phyloP scores from a whole-genome alignment of 148 eudicot genomes.

The Persicaria maculosa region DNA sequence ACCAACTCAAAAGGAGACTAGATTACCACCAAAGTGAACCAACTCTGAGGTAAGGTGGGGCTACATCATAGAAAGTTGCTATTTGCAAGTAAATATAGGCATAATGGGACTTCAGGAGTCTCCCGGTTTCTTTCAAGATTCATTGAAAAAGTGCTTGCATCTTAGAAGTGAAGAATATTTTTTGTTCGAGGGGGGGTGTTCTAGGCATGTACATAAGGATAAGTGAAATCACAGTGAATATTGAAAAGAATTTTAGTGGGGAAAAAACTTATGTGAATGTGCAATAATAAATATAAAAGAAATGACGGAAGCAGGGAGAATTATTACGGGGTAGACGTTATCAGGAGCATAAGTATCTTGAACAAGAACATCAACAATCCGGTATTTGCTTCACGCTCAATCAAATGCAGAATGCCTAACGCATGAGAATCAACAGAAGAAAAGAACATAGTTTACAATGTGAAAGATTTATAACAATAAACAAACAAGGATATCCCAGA shows the following conservation, averaged over 20 bases:
- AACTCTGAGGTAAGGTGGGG: not conserved
- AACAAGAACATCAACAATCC: constrained; percentile 64
- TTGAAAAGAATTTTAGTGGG: not conserved
- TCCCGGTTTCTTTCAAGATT: not conserved
- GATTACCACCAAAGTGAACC: not conserved
- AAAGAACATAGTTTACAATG: constrained; percentile 3
- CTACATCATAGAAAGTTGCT: not conserved
- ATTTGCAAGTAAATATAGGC: not conserved
- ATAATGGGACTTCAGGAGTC: not conserved
- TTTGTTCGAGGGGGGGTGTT: not conserved
- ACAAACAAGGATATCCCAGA: not conserved
- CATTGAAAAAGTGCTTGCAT: not conserved
- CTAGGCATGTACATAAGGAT: not conserved
- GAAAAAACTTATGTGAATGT: not conserved
- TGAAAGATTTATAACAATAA: not conserved
- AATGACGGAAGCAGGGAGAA: constrained; percentile 5
- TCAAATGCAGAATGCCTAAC: constrained; percentile 71
- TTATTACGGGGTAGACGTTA: constrained; percentile 89
- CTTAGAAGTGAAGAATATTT: not conserved
- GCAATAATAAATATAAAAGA: not conserved
- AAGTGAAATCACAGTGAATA: not conserved
- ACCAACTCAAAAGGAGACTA: not conserved
- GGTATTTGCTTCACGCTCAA: constrained; percentile 65
- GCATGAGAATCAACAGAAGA: constrained; percentile 16
- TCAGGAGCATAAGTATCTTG: constrained; percentile 74